These are phyloP conservation scores for Populus deltoides DNA, from an alignment of 345 rosid species.

Conservation along the genomic window DNA sequence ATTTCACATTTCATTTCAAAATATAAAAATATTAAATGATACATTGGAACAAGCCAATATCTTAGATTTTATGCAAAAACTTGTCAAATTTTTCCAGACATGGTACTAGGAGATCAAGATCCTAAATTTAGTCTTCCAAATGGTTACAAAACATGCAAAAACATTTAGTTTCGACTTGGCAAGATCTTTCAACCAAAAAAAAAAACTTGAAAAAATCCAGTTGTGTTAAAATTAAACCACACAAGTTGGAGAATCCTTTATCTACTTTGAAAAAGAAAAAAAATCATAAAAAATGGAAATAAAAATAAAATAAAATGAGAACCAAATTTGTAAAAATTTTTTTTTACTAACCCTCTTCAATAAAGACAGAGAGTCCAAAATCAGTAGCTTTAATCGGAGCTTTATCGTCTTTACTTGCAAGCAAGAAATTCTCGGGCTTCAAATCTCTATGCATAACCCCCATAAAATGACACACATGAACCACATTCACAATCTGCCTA, in stretches of 20 bases:
- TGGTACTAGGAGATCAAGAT: background rate
- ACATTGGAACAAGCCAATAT: too few relatives aligned
- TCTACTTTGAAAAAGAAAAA: background rate
- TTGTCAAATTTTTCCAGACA: background rate
- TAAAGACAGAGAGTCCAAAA: conserved; percentile 35
- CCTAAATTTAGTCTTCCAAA: background rate
- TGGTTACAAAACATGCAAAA: background rate
- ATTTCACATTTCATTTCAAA: too few relatives aligned
- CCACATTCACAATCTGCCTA: conserved; percentile 34
- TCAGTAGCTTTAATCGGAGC: conserved; percentile 32
- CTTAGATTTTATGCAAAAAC: background rate
- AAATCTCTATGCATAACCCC: conserved; percentile 35
- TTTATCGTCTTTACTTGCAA: background rate
- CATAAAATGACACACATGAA: conserved; percentile 36
- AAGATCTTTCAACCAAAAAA: too few relatives aligned
- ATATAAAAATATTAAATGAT: too few relatives aligned
- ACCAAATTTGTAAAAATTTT: background rate
- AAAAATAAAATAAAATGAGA: background rate
- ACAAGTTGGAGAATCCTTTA: background rate
- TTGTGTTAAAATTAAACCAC: background rate
- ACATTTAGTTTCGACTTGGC: background rate
- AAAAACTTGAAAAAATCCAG: background rate
- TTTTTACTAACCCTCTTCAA: conserved; percentile 24
- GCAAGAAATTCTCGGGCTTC: conserved; percentile 39
- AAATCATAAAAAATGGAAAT: too few relatives aligned